phyloP scores from a whole-genome alignment of 495 filamentous ascomycete genomes.

The Bacidia gigantensis region DNA sequence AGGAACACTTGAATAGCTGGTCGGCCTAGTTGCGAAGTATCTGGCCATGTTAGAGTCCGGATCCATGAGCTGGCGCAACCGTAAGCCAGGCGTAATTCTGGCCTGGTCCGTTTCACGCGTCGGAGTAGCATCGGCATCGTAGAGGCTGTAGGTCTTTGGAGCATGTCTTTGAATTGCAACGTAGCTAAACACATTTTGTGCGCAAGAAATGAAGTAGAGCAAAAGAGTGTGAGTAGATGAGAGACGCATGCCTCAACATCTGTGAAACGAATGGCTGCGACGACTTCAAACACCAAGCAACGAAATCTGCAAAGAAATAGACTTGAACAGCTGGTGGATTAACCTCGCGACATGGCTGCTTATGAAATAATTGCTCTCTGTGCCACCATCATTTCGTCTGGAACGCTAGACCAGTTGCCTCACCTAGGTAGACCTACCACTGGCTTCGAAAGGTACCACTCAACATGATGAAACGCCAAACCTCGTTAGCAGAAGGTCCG shows the following conservation, averaged over 20 bases:
- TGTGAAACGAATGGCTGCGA: background rate
- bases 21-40: background rate
- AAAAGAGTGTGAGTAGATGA: background rate
- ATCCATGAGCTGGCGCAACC: background rate
- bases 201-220: background rate
- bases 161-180: background rate
- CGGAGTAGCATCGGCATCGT: slow-evolving; percentile 1
- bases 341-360: background rate
- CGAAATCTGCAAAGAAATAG: background rate
- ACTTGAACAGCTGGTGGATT: background rate
- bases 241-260: background rate
- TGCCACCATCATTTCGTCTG: background rate
- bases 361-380: background rate
- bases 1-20: background rate
- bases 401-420: too few relatives aligned
- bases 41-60: background rate
- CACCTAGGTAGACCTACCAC: background rate
- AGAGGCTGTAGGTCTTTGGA: background rate
- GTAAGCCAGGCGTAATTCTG: background rate
- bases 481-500: background rate
- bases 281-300: background rate
- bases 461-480: background rate
- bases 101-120: background rate
- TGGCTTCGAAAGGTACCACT: background rate
- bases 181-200: background rate